Base-by-base conservation (phyloP, 1,284 basidiomycete genomes). In the Phlebopus sp. region DNA sequence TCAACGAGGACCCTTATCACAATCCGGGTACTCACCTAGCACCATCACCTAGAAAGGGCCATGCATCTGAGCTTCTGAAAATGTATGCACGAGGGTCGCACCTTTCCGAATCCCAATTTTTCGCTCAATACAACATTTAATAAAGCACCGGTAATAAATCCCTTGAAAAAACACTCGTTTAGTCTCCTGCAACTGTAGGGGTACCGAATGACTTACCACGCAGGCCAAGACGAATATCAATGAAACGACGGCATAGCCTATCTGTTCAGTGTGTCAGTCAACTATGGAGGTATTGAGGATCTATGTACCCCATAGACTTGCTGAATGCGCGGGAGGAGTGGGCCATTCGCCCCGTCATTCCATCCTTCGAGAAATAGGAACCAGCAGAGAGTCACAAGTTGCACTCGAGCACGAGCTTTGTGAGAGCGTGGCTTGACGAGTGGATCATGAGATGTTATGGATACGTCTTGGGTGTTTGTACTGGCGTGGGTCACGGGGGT, bases 31-130 rank as follows among this genome's bases (percentile, higher is more conserved):
- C 25, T 5, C 17, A 62, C 61, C 59, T 45, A 65, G 13, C 8
- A 56, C 49, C 43, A 65, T 64, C 34, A 65, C 50, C 59, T 59
- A 10, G 46, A 39, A 38, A 31, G 35, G 32, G 21, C 9, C 9
- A 25, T 29, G 21, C 34, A 18, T 37, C 13, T n/a, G 13, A 30
- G 30, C 25, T 19, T 31, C 27, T 17, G 32, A 4, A 15, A 42
- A 31, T 7, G 10, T 44, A 39, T 27, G 9, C 27, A 29, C 32
- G 2, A 15, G 27, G 10, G 31, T 18, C 10, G n/a, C 45, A 64
- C 62, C 60, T 66, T 66, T 3, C 60, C 62, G 29, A 63, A 66
- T 29, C 64, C 62, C 13, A 63, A 43, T n/a, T 27, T 55, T 29
- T 53, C 36, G 13, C 49, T 49, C 17, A 63, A 32, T 14, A 54